Evolutionary conservation across 805 yeast genomes (phyloP), one percentile per base, ranked within the genome.

Genomic region (Brettanomyces naardenensis): DNA sequence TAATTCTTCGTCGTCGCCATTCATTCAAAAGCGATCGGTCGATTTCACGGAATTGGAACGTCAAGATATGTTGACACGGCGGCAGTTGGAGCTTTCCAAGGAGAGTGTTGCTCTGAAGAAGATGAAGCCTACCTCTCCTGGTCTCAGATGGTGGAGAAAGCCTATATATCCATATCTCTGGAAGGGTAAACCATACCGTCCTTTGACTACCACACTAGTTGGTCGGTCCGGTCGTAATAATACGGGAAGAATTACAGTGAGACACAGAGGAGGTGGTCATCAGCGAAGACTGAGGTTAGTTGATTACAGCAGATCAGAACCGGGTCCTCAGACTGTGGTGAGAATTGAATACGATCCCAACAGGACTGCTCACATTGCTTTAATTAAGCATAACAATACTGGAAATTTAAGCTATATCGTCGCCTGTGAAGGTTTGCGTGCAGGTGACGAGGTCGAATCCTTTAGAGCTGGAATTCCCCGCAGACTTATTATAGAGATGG

Each of bases 191-290:
- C 96, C 97, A 1, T 64, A 82, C 41, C 69, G 70, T 55, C 77
- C 78, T 32, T 69, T 92, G 54, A 90, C 98, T 0, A 71, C 71
- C 25, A 74, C 88, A 14, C 75, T 74, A 53, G 74, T 78, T 53
- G 73, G 75, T 39, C 76, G 78, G 34, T 82, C 95, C 38, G 98
- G 98, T 46, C 80, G 98, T 66, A 89, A 90, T 60, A 69, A 82
- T 61, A 68, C 82, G 4, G 98, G 98, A 48, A 73, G 75, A 48
- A 86, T 92, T 52, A 87, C 95, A 4, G 82, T 86, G 33, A 77
- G 98, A 57, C 96, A 92, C 60, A 78, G 94, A 60, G 98, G 97
- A 58, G 98, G 98, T 52, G 97, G 97, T 26, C 92, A 84, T 59
- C 85, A 84, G 60, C 80, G 90, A 54, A 77, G 98, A 61, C 71